These are phyloP conservation scores for Nakazawaea ishiwadae DNA, from an alignment of 805 yeast species.

Conservation along the genomic window DNA sequence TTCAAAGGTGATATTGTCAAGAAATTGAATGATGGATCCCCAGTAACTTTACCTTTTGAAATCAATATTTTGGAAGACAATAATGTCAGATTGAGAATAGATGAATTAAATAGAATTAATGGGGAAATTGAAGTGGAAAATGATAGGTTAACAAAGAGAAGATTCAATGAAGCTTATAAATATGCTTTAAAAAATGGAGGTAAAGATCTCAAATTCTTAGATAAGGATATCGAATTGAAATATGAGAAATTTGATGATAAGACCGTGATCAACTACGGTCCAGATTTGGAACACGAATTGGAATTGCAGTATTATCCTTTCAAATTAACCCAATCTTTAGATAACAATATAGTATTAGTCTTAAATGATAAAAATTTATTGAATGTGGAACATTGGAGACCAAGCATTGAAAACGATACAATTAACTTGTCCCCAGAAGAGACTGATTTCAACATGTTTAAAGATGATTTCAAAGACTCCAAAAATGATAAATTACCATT, in stretches of 20 bases:
- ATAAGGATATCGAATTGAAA: conserved; percentile 18
- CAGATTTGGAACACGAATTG: conserved; percentile 32
- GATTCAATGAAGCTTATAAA: conserved; percentile 56
- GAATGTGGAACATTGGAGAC: conserved; percentile 80
- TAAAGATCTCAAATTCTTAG: conserved; percentile 18
- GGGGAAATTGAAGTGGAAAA: conserved; percentile 20
- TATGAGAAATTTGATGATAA: conserved; percentile 17
- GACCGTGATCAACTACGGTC: conserved; percentile 31
- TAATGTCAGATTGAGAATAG: conserved; percentile 56
- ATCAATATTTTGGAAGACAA: conserved; percentile 53
- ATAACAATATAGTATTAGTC: conserved; percentile 43
- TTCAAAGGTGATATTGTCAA: conserved; percentile 47
- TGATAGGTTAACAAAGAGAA: conserved; percentile 30
- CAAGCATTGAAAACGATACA: conserved; percentile 29
- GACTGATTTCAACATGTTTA: conserved; percentile 59
- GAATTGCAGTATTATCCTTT: conserved; percentile 44
- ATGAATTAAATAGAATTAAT: conserved; percentile 49
- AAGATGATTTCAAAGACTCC: conserved; percentile 68
- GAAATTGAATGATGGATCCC: conserved; percentile 31
- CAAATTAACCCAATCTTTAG: conserved; percentile 40
- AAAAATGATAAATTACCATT: conserved; percentile 59
- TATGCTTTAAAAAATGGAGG: conserved; percentile 45
- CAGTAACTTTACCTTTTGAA: conserved; percentile 48
- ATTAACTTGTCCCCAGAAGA: conserved; percentile 53
- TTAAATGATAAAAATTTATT: conserved; percentile 68